Evolutionary conservation across 768 basidiomycete genomes (phyloP).

Genomic region (Lyophyllum decastes): DNA sequence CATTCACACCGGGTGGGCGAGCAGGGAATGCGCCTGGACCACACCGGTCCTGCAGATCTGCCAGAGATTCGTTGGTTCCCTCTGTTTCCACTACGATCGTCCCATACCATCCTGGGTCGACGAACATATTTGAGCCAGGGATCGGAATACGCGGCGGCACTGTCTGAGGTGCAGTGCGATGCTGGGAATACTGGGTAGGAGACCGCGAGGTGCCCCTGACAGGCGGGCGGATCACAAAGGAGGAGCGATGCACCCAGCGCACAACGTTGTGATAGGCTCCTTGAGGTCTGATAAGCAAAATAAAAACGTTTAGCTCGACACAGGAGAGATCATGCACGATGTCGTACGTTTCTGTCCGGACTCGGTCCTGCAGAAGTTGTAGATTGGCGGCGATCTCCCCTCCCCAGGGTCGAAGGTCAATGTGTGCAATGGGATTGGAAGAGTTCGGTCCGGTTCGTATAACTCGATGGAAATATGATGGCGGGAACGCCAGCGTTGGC

Average conservation of each 20-base stretch:
- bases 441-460: constrained; percentile 60
- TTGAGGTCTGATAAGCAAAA: constrained; percentile 58
- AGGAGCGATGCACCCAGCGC: constrained; percentile 82
- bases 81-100: constrained; percentile 83
- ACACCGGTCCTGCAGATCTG: constrained; percentile 76
- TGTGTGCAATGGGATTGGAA: constrained; percentile 64
- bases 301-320: not conserved
- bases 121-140: constrained; percentile 54
- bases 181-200: constrained; percentile 24
- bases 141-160: constrained; percentile 45
- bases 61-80: constrained; percentile 83
- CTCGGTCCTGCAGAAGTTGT: constrained; percentile 76
- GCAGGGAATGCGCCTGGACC: constrained; percentile 68
- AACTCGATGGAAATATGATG: constrained; percentile 88
- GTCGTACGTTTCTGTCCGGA: constrained; percentile 79
- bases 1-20: constrained; percentile 42
- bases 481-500: constrained; percentile 78
- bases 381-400: constrained; percentile 73
- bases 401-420: constrained; percentile 80
- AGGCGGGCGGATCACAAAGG: constrained; percentile 65
- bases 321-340: not conserved
- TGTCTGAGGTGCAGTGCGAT: constrained; percentile 24
- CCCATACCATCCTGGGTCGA: constrained; percentile 85
- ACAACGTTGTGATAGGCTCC: constrained; percentile 79
- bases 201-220: constrained; percentile 32